These are phyloP conservation scores for Usnea hakonensis DNA, from an alignment of 495 filamentous ascomycete species.

Conservation along the genomic window DNA sequence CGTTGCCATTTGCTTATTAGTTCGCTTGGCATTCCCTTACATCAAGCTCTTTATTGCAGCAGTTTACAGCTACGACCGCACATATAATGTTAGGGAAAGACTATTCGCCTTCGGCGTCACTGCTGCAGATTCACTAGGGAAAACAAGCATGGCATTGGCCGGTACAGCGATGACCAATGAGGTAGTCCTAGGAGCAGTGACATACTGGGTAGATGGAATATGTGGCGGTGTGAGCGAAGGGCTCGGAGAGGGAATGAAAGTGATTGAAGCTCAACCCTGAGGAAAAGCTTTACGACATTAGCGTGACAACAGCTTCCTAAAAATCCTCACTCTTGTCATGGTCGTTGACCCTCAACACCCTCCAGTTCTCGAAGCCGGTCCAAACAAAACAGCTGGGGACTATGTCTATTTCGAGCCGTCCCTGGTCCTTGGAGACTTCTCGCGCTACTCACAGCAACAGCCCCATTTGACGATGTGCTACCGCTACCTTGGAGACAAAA, in stretches of 20 bases:
- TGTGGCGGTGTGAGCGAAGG: conserved; percentile 18
- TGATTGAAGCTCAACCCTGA: conserved; percentile 11
- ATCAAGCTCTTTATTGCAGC: conserved; percentile 43
- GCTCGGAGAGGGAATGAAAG: conserved; percentile 11
- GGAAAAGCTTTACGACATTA: too few species aligned
- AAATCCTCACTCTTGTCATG: background rate
- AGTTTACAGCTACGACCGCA: conserved; percentile 55
- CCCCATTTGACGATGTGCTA: background rate
- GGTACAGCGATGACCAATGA: conserved; percentile 10
- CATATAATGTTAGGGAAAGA: conserved; percentile 51
- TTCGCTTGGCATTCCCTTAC: conserved; percentile 53
- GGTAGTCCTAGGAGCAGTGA: conserved; percentile 1
- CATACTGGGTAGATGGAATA: conserved; percentile 19
- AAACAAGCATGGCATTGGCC: conserved; percentile 39
- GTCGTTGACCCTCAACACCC: background rate
- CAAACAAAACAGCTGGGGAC: background rate
- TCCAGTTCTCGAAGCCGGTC: background rate
- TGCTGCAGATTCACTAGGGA: conserved; percentile 46
- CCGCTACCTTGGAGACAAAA: background rate
- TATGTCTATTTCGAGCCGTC: background rate
- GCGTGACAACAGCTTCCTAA: background rate
- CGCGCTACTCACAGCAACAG: background rate
- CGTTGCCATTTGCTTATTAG: conserved; percentile 47
- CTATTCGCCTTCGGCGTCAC: conserved; percentile 42
- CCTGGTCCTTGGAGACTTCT: background rate